A percentile compares a stretch with the other conserved stretches of the same genome.
These are phyloP conservation scores for Myxozyma neotropica DNA, from an alignment of 805 yeast genomes.

Conservation along the genomic window DNA sequence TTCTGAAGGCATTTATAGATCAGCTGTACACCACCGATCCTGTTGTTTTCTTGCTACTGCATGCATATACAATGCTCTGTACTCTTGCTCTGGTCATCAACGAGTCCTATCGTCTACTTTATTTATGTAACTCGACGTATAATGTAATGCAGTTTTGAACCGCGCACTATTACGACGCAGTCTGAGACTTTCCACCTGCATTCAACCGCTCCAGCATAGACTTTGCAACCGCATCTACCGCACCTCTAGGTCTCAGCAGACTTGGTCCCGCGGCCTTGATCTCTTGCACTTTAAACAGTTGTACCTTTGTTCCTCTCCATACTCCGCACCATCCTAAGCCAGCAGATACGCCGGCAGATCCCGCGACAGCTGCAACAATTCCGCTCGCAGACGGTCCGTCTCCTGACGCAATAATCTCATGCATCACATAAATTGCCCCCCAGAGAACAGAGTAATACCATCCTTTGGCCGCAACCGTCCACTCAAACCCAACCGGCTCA, in stretches of 20 bases:
- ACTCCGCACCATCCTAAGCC: constrained; percentile 16
- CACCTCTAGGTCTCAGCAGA: constrained; percentile 46
- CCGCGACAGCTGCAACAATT: constrained; percentile 12
- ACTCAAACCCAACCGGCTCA: constrained; percentile 53
- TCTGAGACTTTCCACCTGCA: not conserved
- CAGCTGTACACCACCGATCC: not conserved
- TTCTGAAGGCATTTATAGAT: constrained; percentile 25
- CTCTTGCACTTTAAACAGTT: constrained; percentile 53
- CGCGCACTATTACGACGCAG: not conserved
- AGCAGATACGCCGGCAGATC: not conserved
- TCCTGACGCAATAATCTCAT: constrained; percentile 18
- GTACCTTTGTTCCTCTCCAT: constrained; percentile 41
- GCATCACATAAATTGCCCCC: constrained; percentile 53
- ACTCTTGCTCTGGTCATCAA: not conserved
- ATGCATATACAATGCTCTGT: not conserved
- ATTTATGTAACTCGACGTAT: too few relatives aligned
- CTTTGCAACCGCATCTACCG: constrained; percentile 54
- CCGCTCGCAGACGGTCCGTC: constrained; percentile 7
- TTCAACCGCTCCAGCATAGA: constrained; percentile 46
- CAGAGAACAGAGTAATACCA: constrained; percentile 75
- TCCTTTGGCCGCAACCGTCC: constrained; percentile 67
- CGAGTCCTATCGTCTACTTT: not conserved
- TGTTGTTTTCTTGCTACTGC: not conserved
- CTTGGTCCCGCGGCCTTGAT: constrained; percentile 48
- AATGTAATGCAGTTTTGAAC: too few relatives aligned